Conservation (phyloP, 768 basidiomycete genomes). For the Kwoniella dendrophila region DNA sequence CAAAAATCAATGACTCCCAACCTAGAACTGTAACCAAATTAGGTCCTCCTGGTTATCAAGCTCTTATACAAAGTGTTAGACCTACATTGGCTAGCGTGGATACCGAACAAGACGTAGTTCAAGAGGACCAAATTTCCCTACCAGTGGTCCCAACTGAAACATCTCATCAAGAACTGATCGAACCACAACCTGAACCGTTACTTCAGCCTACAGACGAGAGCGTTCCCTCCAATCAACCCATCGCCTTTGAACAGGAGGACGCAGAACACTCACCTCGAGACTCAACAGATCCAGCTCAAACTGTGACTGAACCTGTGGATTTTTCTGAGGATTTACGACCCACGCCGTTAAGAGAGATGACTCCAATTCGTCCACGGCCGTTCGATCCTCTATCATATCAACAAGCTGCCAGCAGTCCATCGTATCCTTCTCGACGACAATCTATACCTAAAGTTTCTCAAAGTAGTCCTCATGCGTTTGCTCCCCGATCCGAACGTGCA, state of each 20-base stretch:
- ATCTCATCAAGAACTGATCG: too few species aligned
- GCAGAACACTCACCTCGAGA: too few species aligned
- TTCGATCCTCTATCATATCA: too few species aligned
- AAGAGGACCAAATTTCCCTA: background rate
- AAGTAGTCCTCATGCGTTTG: background rate
- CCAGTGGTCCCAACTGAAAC: too few species aligned
- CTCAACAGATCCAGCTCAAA: background rate
- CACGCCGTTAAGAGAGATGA: background rate
- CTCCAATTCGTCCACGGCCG: background rate
- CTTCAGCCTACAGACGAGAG: too few species aligned
- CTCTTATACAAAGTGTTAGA: background rate
- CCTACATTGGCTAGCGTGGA: background rate
- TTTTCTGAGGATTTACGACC: background rate
- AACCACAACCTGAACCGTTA: too few species aligned
- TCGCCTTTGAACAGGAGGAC: too few species aligned
- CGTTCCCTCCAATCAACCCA: too few species aligned
- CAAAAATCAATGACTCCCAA: background rate
- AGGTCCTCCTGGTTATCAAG: constrained; percentile 13
- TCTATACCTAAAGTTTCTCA: background rate
- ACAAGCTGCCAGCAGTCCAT: background rate
- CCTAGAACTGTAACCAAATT: constrained; percentile 7
- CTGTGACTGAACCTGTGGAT: background rate
- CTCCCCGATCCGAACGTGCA: background rate
- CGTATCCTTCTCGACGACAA: background rate
- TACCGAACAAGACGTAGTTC: background rate